A percentile compares a stretch with the other conserved stretches of the same genome.
Conservation (phyloP, 2,329 filamentous ascomycete genomes). For the Diplodia scrobiculata region DNA sequence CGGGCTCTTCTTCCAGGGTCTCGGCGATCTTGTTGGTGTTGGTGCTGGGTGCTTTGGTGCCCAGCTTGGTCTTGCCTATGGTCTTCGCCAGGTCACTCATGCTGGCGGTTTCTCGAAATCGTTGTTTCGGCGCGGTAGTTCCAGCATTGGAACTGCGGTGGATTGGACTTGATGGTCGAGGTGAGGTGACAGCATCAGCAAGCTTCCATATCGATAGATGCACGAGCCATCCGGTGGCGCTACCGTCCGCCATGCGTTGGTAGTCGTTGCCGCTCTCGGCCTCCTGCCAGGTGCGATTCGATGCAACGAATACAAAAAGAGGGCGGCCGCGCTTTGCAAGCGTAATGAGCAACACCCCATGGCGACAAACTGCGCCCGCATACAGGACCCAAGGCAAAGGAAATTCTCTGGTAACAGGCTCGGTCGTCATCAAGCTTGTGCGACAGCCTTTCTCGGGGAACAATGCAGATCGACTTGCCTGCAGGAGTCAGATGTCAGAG, state of each 20-base stretch:
- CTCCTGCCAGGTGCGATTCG: no score
- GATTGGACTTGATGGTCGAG: conserved; percentile 2
- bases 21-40: conserved; percentile 60
- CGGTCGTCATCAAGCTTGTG: background rate
- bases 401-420: background rate
- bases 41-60: conserved; percentile 37
- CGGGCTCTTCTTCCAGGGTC: conserved; percentile 57
- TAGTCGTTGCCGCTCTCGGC: background rate
- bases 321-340: no score
- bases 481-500: background rate
- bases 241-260: background rate
- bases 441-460: background rate
- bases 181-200: background rate
- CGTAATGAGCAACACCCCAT: no score
- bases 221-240: conserved; percentile 7
- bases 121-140: conserved; percentile 1
- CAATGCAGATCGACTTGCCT: background rate
- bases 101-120: conserved; percentile 21
- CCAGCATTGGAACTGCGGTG: conserved; percentile 2
- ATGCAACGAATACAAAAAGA: conserved; percentile 1
- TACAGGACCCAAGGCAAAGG: background rate
- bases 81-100: conserved; percentile 83
- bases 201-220: conserved; percentile 16
- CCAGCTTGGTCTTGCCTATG: conserved; percentile 74
- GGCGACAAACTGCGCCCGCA: background rate